Base-by-base conservation (phyloP, 306 rosid genomes). In the Cicer pinnatifidum region DNA sequence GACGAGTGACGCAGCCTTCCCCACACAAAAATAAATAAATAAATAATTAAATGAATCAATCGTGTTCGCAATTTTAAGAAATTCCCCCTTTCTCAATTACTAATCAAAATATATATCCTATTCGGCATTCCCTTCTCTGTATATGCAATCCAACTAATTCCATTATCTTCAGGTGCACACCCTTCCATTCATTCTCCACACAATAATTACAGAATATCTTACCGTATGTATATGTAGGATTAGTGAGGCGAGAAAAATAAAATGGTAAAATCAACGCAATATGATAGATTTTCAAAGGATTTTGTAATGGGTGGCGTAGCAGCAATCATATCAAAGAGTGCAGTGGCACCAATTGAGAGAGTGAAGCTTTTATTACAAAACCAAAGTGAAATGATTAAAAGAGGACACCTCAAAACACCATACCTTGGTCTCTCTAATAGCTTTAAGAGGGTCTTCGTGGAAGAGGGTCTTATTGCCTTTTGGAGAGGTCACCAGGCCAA, bases 401-500 rank as follows among this genome's bases (percentile, higher is more conserved):
- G 96, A 84, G 97, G 99, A 8, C 91, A 85, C 1, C 89, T 94
- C n/a, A 73, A 67, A 80, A 91, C 67, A 52, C 96, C 97, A 9
- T 93, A 91, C 77, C 38, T 69, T 23, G 98, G 97, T 33, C 67
- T 91, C 48, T 63, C 88, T 58, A 88, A 94, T 79, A 77, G 88
- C 81, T 89, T 89, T 75, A 81, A 71, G 69, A 84, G 95, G 85
- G 87, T 94, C 13, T 83, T 87, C 11, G 72, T 77, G 53, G 97
- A 93, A 80, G 97, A 93, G 83, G 98, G 98, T n/a, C 41, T 88
- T 2, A 62, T 91, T 63, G 84, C 97, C 67, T 88, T 94, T 69
- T 94, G 99, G 99, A 86, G 99, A 85, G 99, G 99, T 2, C 56
- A 94, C 83, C 97, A 87, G 78, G 99, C 89, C 74, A 91, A 85